Evolutionary conservation across 129 eudicot genomes (phyloP).

Genomic region (Solidago caesia): DNA sequence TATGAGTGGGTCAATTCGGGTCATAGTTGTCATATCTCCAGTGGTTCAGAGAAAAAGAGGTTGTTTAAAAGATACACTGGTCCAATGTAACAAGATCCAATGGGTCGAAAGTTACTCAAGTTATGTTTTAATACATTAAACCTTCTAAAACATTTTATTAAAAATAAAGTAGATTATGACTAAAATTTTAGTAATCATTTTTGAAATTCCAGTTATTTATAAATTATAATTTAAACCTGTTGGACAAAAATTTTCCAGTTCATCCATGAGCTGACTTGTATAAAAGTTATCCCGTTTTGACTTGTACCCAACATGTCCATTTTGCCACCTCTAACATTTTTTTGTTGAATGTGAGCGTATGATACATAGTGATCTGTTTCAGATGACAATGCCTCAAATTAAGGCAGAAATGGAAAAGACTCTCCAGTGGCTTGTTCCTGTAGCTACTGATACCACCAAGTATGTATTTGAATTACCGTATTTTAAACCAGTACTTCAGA

Average conservation of each 20-base stretch:
- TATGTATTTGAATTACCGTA: constrained; percentile 24
- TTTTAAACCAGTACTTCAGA: neutral
- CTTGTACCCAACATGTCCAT: neutral
- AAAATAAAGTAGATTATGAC: neutral
- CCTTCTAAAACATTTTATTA: neutral
- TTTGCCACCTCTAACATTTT: neutral
- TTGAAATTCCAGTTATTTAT: neutral
- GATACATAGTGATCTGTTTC: constrained; percentile 23
- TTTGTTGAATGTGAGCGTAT: neutral
- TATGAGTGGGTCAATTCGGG: neutral
- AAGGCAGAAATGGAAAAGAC: constrained; percentile 91
- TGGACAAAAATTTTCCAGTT: neutral
- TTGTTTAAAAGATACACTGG: neutral
- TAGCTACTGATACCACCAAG: constrained; percentile 87
- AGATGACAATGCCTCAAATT: constrained; percentile 78
- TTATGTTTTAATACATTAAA: neutral
- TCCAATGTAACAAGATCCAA: neutral
- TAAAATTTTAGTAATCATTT: neutral
- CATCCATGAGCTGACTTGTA: neutral
- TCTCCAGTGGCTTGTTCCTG: constrained; percentile 91
- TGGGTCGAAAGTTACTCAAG: neutral
- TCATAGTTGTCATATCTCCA: neutral
- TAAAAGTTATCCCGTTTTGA: neutral
- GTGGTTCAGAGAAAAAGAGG: too few relatives aligned
- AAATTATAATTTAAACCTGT: neutral